phyloP scores from a whole-genome alignment of 1,284 basidiomycete genomes.

The Ganoderma leucocontextum region DNA sequence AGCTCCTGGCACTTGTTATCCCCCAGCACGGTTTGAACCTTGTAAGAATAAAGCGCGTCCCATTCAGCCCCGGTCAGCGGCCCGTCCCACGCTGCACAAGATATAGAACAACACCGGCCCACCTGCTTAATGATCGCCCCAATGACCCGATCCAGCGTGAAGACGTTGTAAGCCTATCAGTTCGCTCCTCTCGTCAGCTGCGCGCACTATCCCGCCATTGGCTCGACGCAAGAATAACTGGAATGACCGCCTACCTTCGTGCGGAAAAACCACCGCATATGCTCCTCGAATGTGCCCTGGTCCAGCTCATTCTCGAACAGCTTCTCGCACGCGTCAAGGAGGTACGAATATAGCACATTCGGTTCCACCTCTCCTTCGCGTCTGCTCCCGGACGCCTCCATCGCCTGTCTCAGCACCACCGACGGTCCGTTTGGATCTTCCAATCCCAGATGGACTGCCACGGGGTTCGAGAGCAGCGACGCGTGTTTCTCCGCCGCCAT shows the following conservation, averaged over 20 bases:
- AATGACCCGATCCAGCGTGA: conserved; percentile 93
- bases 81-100: conserved; percentile 9
- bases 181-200: conserved; percentile 22
- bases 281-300: conserved; percentile 91
- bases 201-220: conserved; percentile 11
- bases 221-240: conserved; percentile 3
- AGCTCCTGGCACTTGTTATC: conserved; percentile 80
- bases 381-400: conserved; percentile 59
- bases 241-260: conserved; percentile 72
- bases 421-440: conserved; percentile 81
- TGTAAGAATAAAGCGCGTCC: conserved; percentile 23
- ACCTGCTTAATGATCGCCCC: conserved; percentile 90
- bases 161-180: conserved; percentile 81
- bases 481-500: conserved; percentile 67
- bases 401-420: conserved; percentile 68
- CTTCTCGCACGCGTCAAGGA: conserved; percentile 93
- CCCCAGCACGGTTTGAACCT: conserved; percentile 87
- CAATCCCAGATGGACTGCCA: conserved; percentile 76
- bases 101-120: conserved; percentile 36
- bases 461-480: conserved; percentile 70
- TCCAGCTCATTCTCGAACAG: conserved; percentile 95
- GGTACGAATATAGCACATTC: conserved; percentile 86
- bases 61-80: conserved; percentile 17
- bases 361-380: conserved; percentile 41
- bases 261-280: conserved; percentile 96